Base-by-base conservation (phyloP, 2,329 filamentous ascomycete genomes). In the Verticillium albo-atrum region DNA sequence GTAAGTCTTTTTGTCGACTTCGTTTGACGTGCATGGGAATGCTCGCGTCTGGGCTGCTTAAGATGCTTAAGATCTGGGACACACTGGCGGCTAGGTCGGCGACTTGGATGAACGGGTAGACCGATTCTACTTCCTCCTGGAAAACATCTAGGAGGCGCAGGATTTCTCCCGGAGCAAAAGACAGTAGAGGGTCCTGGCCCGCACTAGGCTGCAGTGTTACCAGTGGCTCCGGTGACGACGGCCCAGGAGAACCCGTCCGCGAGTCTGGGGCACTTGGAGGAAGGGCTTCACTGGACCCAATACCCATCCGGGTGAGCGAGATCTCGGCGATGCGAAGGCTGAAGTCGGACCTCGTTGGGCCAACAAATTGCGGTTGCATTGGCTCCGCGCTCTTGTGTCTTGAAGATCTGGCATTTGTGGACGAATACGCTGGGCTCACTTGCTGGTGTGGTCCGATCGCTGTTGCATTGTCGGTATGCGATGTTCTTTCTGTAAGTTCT, bases 111-210 rank as follows among this genome's bases (percentile, higher is more conserved):
- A 72, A 75, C 0, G 73, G 73, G 34, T 75, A 74, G 0, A 75
- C 68, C 0, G 69, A 69, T 25, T 76, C 75, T 25, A 76, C 68
- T 50, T 77, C 75, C 42, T 77, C 75, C n/a, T 72, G 69, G 27
- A 73, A 77, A 4, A 72, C 68, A 7, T 69, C 64, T n/a, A 75
- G 62, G 30, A 76, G 68, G 28, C 73, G 63, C 0, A 66, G 58
- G 0, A 74, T 47, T n/a, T 75, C 72, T 1, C 61, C 62, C 0
- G 65, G 57, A 1, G 55, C 55, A 3, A 63, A 50, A 1, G 55
- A 55, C 35, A 62, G n/a, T 1, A 63, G 58, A 10, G 55, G 50
- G 28, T 62, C 60, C 3, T 26, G 35, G n/a, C 47, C 23, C 57
- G 6, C 63, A 62, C 30, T 65, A 68, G 1, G 56, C 58, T 2